Conservation (phyloP, 2,329 filamentous ascomycete genomes). For the Fusarium sp. region DNA sequence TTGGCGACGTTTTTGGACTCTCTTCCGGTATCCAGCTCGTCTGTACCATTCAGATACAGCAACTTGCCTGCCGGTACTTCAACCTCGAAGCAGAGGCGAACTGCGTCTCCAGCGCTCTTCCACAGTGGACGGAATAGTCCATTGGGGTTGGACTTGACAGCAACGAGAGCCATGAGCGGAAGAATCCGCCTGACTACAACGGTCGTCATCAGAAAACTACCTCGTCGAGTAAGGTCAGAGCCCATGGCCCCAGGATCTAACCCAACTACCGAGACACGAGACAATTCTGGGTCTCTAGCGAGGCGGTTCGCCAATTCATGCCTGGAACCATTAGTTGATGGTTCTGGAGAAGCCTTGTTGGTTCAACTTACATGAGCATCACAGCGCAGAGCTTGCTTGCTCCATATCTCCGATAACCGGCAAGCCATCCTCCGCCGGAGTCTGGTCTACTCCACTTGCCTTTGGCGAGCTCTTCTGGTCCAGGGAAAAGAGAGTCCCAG, state of each 20-base stretch:
- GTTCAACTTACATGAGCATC: constrained; percentile 50
- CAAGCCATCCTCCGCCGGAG: constrained; percentile 44
- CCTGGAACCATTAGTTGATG: constrained; percentile 34
- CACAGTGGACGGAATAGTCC: constrained; percentile 44
- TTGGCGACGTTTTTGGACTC: constrained; percentile 49
- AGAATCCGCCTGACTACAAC: constrained; percentile 44
- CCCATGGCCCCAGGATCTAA: constrained; percentile 55
- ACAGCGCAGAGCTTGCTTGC: constrained; percentile 54
- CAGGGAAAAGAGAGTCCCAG: constrained; percentile 46
- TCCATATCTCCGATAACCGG: constrained; percentile 53
- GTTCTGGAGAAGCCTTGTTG: background rate
- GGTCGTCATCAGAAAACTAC: constrained; percentile 38
- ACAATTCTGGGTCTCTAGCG: constrained; percentile 49
- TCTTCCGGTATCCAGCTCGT: constrained; percentile 42
- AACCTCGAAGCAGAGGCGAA: constrained; percentile 49
- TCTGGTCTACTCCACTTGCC: constrained; percentile 50
- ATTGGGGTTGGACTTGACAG: constrained; percentile 46
- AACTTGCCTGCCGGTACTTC: constrained; percentile 44
- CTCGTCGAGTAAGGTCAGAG: constrained; percentile 48
- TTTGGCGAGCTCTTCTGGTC: constrained; percentile 48
- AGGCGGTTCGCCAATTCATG: constrained; percentile 53
- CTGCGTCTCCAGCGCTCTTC: constrained; percentile 51
- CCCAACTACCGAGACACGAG: constrained; percentile 51
- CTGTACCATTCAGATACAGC: constrained; percentile 52
- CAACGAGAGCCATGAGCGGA: constrained; percentile 39